Evolutionary conservation across 1,284 basidiomycete genomes (phyloP).

Genomic region (Ganoderma leucocontextum): DNA sequence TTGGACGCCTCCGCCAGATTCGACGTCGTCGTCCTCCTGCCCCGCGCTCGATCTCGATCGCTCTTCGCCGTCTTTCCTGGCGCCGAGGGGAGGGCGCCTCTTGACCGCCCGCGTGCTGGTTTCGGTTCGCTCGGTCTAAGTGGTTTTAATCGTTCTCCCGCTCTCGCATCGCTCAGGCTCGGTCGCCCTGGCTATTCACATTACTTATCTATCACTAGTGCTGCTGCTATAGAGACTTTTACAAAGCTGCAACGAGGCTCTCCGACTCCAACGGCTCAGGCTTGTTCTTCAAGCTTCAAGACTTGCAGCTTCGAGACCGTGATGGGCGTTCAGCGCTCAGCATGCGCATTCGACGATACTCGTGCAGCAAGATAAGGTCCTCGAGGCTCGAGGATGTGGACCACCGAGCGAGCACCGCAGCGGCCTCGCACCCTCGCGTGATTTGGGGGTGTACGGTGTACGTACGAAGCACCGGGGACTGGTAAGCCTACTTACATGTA

Average conservation of each 20-base stretch:
- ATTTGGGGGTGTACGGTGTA: background rate
- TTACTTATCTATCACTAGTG: too few relatives aligned
- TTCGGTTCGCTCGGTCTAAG: background rate
- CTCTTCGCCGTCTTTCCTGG: background rate
- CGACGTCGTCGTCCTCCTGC: background rate
- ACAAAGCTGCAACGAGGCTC: background rate
- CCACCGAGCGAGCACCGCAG: background rate
- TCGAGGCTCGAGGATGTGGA: background rate
- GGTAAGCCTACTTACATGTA: background rate
- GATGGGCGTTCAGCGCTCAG: background rate
- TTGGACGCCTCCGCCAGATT: slow-evolving; percentile 6
- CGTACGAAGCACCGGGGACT: background rate
- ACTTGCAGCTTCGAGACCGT: background rate
- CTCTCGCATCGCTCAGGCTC: background rate
- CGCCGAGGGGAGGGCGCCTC: background rate
- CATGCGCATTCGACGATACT: background rate
- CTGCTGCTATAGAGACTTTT: background rate
- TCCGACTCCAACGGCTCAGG: background rate
- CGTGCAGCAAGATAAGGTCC: background rate
- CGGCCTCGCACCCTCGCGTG: background rate
- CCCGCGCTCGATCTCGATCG: slow-evolving; percentile 8
- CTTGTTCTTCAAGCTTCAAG: background rate
- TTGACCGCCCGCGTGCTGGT: background rate
- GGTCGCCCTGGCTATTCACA: background rate
- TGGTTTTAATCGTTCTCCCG: background rate